Base-by-base conservation (phyloP, 106 monocot species). In the Dactylorhiza incarnata region DNA sequence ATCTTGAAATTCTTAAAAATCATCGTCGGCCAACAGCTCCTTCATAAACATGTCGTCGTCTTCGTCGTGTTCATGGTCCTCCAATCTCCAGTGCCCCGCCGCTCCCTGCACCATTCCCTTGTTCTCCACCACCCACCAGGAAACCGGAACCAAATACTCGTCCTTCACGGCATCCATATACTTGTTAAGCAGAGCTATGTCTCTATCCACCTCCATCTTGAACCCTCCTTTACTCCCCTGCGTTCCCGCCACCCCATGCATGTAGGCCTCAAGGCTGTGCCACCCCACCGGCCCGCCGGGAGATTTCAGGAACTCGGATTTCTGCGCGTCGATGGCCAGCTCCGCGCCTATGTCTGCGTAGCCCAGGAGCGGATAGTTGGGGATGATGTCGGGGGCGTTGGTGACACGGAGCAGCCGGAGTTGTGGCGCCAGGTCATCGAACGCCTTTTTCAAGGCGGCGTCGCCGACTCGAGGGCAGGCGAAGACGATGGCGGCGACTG, bases 41-140 rank as follows among this genome's bases (percentile, higher is more conserved):
- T 73, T 12, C 20, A 73, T 73, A 15, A 49, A 22, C 9, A 6
- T 10, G 14, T 72, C 78, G 19, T 48, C 56, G 4, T 22, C 78
- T 19, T 59, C 52, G 65, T 88, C 92, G 6, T 85, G 77, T 24
- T 95, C 87, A 63, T 88, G 89, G 73, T 97, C 96, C 63, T 52
- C 17, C 79, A 97, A 76, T 7, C 3, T 74, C 93, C 93, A 97
- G 7, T 79, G 80, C 44, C 96, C 96, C n/a, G 84, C 85, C 12
- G 50, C 48, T 3, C 81, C 86, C 81, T 87, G 84, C 65, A 89
- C 84, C 96, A 97, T 97, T 14, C 89, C 90, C 49, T 78, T 97
- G 56, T 97, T 93, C 85, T 87, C 81, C 89, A 73, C 90, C 72
- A 91, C 84, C 87, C 84, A 90, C 96, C 96, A 97, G 5, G 87